phyloP scores from a whole-genome alignment of 805 yeast species.

The Candida sithepensis region DNA sequence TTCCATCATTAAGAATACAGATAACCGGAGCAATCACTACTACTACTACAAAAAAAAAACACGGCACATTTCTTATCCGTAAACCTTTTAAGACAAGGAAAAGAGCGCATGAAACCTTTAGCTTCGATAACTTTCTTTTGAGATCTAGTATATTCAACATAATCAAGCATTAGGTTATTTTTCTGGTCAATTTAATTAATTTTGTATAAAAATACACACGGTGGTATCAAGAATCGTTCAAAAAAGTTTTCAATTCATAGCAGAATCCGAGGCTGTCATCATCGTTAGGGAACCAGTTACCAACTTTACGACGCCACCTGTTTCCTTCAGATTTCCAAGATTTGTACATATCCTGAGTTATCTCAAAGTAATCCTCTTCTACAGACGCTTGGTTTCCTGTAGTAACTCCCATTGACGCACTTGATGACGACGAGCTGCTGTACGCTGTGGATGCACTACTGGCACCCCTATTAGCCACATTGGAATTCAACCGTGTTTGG shows the following conservation, averaged over 20 bases:
- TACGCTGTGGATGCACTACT: background rate
- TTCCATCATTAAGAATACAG: no score
- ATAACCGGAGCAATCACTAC: no score
- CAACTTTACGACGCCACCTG: constrained; percentile 34
- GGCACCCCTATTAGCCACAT: background rate
- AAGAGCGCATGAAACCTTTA: no score
- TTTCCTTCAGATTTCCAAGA: constrained; percentile 30
- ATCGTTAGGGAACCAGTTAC: constrained; percentile 33
- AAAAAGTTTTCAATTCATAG: constrained; percentile 29
- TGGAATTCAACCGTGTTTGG: background rate
- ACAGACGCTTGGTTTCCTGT: background rate
- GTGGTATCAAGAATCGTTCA: constrained; percentile 21
- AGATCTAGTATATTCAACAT: no score
- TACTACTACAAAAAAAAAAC: no score
- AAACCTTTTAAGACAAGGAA: no score
- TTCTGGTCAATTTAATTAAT: no score
- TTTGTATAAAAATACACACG: background rate
- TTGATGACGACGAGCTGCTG: background rate
- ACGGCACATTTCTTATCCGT: no score
- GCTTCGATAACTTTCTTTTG: no score
- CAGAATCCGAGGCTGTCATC: constrained; percentile 25
- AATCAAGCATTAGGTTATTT: no score
- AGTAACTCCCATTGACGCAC: background rate
- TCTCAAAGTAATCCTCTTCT: constrained; percentile 19
- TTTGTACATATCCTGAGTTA: constrained; percentile 25